phyloP scores from a whole-genome alignment of 495 filamentous ascomycete species.

The Aspergillus affinis region DNA sequence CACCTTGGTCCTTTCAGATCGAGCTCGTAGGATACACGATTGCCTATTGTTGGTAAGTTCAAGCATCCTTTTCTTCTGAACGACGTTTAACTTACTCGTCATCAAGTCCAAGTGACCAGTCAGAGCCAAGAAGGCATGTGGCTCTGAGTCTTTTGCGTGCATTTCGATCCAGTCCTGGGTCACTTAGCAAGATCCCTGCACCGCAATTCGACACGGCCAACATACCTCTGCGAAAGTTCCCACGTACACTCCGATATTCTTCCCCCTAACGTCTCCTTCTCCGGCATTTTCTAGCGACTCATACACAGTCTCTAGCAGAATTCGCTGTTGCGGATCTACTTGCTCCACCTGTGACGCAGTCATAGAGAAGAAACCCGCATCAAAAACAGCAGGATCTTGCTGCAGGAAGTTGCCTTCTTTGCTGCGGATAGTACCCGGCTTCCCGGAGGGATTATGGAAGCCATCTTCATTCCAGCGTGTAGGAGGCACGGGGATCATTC shows the following conservation, averaged over 20 bases:
- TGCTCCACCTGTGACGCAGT: not conserved
- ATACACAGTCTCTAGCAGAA: not conserved
- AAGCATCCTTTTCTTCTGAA: not conserved
- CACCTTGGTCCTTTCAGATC: too few species aligned
- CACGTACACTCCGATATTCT: not conserved
- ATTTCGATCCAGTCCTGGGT: not conserved
- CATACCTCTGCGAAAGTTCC: not conserved
- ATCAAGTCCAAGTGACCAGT: slow-evolving; percentile 13
- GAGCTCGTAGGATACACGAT: not conserved
- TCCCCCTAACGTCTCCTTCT: not conserved
- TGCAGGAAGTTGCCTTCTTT: not conserved
- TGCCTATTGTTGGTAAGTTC: not conserved
- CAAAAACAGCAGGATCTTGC: not conserved
- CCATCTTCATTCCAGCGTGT: not conserved
- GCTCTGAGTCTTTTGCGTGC: not conserved
- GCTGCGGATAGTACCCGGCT: not conserved
- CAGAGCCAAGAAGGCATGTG: not conserved
- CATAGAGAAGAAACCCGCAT: not conserved
- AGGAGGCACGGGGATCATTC: not conserved
- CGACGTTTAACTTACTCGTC: not conserved
- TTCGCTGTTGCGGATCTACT: not conserved
- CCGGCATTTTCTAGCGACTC: not conserved
- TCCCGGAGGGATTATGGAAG: not conserved
- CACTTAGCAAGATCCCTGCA: too few species aligned
- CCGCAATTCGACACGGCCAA: too few species aligned